A percentile compares a stretch with the other conserved stretches of the same genome.
Evolutionary conservation across 2,329 filamentous ascomycete genomes (phyloP).

Genomic region (Ceratocystis ficicola): DNA sequence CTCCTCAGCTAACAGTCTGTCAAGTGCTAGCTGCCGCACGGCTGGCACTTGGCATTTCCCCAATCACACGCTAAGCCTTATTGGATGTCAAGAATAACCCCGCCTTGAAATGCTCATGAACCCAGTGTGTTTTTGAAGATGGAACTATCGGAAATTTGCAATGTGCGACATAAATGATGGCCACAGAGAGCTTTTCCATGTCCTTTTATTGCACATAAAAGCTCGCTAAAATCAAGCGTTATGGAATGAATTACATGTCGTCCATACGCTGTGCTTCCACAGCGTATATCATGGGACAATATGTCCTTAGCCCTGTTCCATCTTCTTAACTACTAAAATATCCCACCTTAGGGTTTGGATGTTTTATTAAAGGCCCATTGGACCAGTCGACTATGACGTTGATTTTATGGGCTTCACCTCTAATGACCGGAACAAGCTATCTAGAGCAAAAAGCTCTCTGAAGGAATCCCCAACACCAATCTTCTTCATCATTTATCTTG

Average conservation of each 20-base stretch:
- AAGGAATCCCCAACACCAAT: background rate
- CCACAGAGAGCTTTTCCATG: no score
- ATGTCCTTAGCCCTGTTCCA: no score
- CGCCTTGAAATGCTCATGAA: background rate
- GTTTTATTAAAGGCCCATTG: no score
- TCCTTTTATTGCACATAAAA: no score
- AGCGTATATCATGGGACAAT: no score
- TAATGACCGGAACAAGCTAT: constrained; percentile 7
- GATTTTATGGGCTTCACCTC: background rate
- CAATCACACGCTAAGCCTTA: background rate
- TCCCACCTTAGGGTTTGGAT: background rate
- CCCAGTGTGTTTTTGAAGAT: background rate
- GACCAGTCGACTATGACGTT: background rate
- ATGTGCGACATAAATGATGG: background rate
- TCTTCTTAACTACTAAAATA: no score
- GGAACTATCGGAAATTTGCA: background rate
- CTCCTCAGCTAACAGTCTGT: background rate
- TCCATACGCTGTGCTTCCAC: no score
- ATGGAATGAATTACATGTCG: no score
- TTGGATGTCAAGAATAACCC: background rate
- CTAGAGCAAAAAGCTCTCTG: background rate
- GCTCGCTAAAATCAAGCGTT: no score
- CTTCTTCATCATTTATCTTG: background rate
- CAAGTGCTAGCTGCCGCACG: background rate
- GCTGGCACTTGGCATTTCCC: background rate